Conservation (phyloP, 352 stramenopile genomes). For the Phytophthora fragariae region DNA sequence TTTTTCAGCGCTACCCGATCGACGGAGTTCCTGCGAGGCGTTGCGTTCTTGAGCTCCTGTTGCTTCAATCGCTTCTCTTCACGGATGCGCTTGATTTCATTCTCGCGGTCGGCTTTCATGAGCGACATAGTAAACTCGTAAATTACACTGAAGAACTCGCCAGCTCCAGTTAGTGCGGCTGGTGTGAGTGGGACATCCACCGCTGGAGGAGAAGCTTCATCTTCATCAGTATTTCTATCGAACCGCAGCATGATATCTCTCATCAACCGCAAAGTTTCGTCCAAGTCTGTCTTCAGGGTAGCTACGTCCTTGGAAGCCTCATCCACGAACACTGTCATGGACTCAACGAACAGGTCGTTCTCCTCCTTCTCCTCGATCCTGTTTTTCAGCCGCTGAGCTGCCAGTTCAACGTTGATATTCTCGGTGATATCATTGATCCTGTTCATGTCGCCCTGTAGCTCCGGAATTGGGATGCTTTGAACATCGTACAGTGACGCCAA, state of each 20-base stretch:
- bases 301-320: conserved; percentile 40
- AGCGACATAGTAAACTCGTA: conserved; percentile 86
- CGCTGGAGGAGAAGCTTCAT: conserved; percentile 24
- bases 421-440: conserved; percentile 70
- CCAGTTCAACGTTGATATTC: conserved; percentile 67
- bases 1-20: conserved; percentile 23
- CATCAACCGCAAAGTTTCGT: conserved; percentile 55
- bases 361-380: conserved; percentile 74
- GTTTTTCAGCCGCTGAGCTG: conserved; percentile 78
- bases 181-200: conserved; percentile 29
- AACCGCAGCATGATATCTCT: conserved; percentile 73
- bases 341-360: conserved; percentile 66
- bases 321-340: conserved; percentile 73
- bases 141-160: conserved; percentile 75
- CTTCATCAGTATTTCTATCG: conserved; percentile 52
- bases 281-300: conserved; percentile 56
- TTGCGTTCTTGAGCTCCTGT: conserved; percentile 57
- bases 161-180: conserved; percentile 47
- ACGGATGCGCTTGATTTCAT: conserved; percentile 73
- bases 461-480: conserved; percentile 78
- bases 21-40: conserved; percentile 47
- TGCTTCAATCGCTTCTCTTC: conserved; percentile 69
- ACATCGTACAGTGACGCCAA: conserved; percentile 77
- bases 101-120: conserved; percentile 78
- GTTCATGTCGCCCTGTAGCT: conserved; percentile 77